Evolutionary conservation across 2,329 filamentous ascomycete genomes (phyloP).

Genomic region (Neofusicoccum umdonicola): DNA sequence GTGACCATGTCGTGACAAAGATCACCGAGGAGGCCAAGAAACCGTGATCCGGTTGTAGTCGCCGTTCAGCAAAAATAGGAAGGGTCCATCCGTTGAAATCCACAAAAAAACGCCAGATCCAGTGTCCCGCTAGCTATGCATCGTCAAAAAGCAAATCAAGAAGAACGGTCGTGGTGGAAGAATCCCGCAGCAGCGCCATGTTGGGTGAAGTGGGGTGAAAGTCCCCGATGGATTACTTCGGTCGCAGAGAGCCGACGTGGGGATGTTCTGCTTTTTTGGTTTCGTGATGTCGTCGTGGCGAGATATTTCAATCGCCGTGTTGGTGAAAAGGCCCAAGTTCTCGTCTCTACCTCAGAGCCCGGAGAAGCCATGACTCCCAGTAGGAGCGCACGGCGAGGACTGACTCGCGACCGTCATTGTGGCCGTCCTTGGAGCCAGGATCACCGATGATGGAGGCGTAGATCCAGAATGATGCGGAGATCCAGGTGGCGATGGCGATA

Average conservation of each 20-base stretch:
- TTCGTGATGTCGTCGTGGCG: conserved; percentile 4
- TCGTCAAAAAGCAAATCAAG: neutral
- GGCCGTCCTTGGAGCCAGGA: conserved; percentile 54
- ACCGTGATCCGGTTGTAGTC: neutral
- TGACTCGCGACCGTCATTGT: conserved; percentile 60
- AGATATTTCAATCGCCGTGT: neutral
- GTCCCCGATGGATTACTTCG: neutral
- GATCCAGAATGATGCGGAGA: conserved; percentile 61
- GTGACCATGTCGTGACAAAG: neutral
- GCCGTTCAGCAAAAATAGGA: neutral
- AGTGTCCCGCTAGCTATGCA: conserved; percentile 11
- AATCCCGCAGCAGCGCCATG: neutral
- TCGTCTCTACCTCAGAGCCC: conserved; percentile 29
- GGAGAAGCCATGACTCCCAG: conserved; percentile 59
- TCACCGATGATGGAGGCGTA: conserved; percentile 61
- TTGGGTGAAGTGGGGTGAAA: neutral
- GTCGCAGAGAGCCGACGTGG: neutral
- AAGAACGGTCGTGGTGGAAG: neutral
- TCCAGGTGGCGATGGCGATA: conserved; percentile 58
- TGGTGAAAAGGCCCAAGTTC: neutral
- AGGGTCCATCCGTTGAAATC: neutral
- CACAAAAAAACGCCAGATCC: conserved; percentile 3
- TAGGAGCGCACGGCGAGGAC: conserved; percentile 58
- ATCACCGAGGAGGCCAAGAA: neutral
- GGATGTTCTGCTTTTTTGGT: neutral